phyloP scores from a whole-genome alignment of 2,329 filamentous ascomycete genomes.

The Cordyceps tenuipes region DNA sequence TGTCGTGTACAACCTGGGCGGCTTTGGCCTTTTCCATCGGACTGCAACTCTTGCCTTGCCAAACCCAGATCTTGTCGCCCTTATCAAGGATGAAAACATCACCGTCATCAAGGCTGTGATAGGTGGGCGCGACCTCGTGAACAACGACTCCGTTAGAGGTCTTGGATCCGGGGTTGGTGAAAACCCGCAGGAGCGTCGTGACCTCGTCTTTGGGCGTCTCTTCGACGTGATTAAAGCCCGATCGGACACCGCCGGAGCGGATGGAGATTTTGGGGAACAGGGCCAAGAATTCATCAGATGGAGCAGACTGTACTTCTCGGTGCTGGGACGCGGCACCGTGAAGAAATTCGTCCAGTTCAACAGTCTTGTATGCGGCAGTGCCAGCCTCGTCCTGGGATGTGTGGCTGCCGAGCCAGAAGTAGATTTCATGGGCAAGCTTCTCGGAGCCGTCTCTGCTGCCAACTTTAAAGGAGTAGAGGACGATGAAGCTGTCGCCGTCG shows the following conservation, averaged over 20 bases:
- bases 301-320: slow-evolving; percentile 52
- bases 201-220: slow-evolving; percentile 32
- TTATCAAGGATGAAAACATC: slow-evolving; percentile 60
- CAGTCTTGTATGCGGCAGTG: slow-evolving; percentile 61
- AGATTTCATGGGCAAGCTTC: slow-evolving; percentile 53
- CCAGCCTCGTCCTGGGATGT: slow-evolving; percentile 62
- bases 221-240: slow-evolving; percentile 58
- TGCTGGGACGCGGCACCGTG: slow-evolving; percentile 54
- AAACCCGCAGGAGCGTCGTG: slow-evolving; percentile 51
- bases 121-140: slow-evolving; percentile 54
- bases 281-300: slow-evolving; percentile 50
- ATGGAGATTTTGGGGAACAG: slow-evolving; percentile 55
- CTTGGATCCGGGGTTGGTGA: slow-evolving; percentile 44
- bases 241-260: slow-evolving; percentile 49
- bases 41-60: slow-evolving; percentile 57
- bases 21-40: slow-evolving; percentile 64
- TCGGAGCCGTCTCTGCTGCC: slow-evolving; percentile 33
- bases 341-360: slow-evolving; percentile 61
- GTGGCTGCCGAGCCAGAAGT: slow-evolving; percentile 60
- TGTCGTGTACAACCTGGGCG: slow-evolving; percentile 57
- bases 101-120: slow-evolving; percentile 53
- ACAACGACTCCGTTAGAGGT: slow-evolving; percentile 45
- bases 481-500: slow-evolving; percentile 61
- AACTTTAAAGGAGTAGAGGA: slow-evolving; percentile 51
- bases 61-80: slow-evolving; percentile 58